Evolutionary conservation across 2,329 filamentous ascomycete genomes (phyloP).

Genomic region (Nemania diffusa): DNA sequence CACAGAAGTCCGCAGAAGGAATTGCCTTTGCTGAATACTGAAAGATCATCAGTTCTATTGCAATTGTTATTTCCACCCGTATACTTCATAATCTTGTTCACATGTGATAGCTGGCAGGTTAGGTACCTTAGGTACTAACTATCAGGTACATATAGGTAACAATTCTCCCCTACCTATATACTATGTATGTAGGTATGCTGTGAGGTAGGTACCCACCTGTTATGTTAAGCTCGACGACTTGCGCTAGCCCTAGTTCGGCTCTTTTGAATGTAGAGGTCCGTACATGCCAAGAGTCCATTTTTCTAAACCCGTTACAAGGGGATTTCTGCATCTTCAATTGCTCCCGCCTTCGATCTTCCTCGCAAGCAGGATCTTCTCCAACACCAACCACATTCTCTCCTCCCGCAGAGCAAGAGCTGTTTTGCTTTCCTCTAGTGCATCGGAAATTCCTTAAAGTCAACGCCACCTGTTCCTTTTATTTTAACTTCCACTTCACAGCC

Average conservation of each 20-base stretch:
- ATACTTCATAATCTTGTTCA: no score
- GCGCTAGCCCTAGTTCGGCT: slow-evolving; percentile 25
- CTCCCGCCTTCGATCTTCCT: slow-evolving; percentile 23
- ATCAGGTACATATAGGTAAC: no score
- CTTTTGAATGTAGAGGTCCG: background rate
- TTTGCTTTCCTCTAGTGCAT: background rate
- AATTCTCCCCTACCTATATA: no score
- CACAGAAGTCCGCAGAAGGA: slow-evolving; percentile 26
- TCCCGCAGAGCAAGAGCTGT: background rate
- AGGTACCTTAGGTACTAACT: no score
- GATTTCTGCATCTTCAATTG: slow-evolving; percentile 36
- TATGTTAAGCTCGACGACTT: slow-evolving; percentile 4
- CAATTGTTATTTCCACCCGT: background rate
- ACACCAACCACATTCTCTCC: slow-evolving; percentile 22
- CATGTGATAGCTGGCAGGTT: no score
- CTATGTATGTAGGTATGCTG: no score
- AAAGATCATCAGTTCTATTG: background rate
- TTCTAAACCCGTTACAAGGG: slow-evolving; percentile 28
- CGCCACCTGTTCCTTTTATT: background rate
- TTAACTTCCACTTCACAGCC: slow-evolving; percentile 17
- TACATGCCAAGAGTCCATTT: slow-evolving; percentile 33
- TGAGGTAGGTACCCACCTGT: background rate
- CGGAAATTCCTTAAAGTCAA: background rate
- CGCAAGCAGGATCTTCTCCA: slow-evolving; percentile 28
- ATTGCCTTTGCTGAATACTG: slow-evolving; percentile 34